Evolutionary conservation across 495 filamentous ascomycete genomes (phyloP).

Genomic region (Hypoxylon lienhwacheense): DNA sequence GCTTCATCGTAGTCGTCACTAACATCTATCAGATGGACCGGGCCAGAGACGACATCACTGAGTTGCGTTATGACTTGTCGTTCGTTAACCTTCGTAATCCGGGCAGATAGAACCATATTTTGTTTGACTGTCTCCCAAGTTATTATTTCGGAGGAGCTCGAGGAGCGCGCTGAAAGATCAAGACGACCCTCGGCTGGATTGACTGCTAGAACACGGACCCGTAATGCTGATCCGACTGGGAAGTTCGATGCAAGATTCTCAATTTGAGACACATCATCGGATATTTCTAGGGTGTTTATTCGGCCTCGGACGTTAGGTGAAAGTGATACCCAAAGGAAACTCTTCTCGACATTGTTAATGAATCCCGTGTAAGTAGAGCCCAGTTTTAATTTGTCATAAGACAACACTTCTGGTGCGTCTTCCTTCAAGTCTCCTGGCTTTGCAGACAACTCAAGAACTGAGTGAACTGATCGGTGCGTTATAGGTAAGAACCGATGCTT

Average conservation of each 20-base stretch:
- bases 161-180: constrained; percentile 74
- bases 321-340: constrained; percentile 84
- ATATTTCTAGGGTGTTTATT: constrained; percentile 76
- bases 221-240: constrained; percentile 82
- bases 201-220: constrained; percentile 74
- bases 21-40: constrained; percentile 75
- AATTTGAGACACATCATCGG: constrained; percentile 78
- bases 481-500: constrained; percentile 93
- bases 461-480: constrained; percentile 74
- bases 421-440: constrained; percentile 68
- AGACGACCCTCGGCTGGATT: constrained; percentile 72
- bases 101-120: constrained; percentile 78
- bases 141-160: constrained; percentile 55
- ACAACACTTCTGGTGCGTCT: constrained; percentile 55
- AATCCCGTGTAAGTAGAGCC: constrained; percentile 76
- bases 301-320: constrained; percentile 89
- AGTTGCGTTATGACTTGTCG: constrained; percentile 81
- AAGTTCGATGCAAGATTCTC: constrained; percentile 78
- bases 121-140: constrained; percentile 68
- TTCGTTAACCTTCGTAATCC: constrained; percentile 85
- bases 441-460: constrained; percentile 87
- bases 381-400: constrained; percentile 70
- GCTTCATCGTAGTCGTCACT: constrained; percentile 83
- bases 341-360: constrained; percentile 80
- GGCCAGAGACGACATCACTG: constrained; percentile 70